phyloP scores from a whole-genome alignment of 1,139 yeast species.

The Pichia sp. region DNA sequence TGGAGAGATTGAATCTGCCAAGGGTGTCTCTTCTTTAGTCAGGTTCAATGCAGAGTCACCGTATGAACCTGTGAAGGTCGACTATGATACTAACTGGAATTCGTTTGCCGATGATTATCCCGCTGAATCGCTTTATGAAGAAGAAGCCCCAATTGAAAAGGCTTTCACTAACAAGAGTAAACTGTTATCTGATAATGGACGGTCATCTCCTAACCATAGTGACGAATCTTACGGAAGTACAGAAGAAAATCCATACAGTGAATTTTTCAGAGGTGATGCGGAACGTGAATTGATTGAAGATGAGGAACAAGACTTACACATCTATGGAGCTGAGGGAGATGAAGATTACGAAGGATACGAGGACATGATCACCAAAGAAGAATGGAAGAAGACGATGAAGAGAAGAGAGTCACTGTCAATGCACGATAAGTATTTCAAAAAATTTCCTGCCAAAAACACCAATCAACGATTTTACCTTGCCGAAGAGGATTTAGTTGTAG shows the following conservation, averaged over 20 bases:
- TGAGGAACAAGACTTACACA: conserved; percentile 13
- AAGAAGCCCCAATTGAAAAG: conserved; percentile 1
- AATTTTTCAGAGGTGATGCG: conserved; percentile 16
- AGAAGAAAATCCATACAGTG: conserved; percentile 15
- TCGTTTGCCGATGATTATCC: conserved; percentile 37
- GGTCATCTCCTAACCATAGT: not conserved
- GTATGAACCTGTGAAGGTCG: conserved; percentile 39
- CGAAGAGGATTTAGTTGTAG: conserved; percentile 90
- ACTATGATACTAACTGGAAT: conserved; percentile 70
- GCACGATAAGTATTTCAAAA: conserved; percentile 34
- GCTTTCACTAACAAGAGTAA: not conserved
- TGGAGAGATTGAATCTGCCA: conserved; percentile 79
- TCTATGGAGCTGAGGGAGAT: conserved; percentile 12
- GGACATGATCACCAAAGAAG: conserved; percentile 11
- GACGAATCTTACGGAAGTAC: conserved; percentile 13
- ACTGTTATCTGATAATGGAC: conserved; percentile 2
- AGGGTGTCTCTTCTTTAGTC: conserved; percentile 77
- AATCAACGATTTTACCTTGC: conserved; percentile 85
- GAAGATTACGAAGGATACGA: conserved; percentile 20
- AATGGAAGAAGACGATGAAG: conserved; percentile 12
- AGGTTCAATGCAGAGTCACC: conserved; percentile 32
- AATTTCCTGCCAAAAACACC: conserved; percentile 37
- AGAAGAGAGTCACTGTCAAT: conserved; percentile 17
- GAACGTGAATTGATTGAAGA: conserved; percentile 15
- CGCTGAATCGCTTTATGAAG: conserved; percentile 6